Base-by-base conservation (phyloP, 1,139 yeast species). In the Suhomyces maxii region DNA sequence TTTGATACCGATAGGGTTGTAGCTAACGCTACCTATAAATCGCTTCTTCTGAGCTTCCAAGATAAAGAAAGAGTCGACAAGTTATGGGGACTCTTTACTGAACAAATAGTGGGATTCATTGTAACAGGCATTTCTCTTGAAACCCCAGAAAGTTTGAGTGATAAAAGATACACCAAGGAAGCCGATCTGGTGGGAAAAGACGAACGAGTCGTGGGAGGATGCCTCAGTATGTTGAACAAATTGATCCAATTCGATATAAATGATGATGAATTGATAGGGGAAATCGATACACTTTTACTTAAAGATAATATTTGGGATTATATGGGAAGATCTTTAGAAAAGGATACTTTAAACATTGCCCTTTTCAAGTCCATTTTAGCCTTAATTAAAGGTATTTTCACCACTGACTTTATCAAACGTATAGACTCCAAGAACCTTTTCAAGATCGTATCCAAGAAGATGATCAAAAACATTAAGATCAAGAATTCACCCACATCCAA, bases 131-230 rank as follows among this genome's bases (percentile, higher is more conserved):
- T 87, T 8, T 65, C 76, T 9, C 63, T 68, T 36, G 96, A 90
- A 60, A 71, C 80, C 1, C 76, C 76, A 6, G 80, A 77, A 13
- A 78, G 90, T 0, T 64, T 90, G 35, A 83, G 95, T 4, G 97
- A 91, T 57, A 86, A 83, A 56, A 73, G 96, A 50, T 84, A 82
- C 59, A 79, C 84, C 25, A 77, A 83, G 6, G 79, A 77, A 44
- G 87, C 83, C 30, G 96, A 89, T 51, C 76, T 88, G 0, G 70
- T 72, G 23, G 68, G 82, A n/a, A 89, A 87, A 59, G 87, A 83
- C 58, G 74, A 76, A 34, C 70, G 96, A 46, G 77, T 85, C 1
- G 61, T 83, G 11, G 74, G 76, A 40, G 69, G 84, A 7, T 69
- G 84, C 4, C 56, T 87, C 9, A 69, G 70, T 40, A 67, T 87